Evolutionary conservation across 2,329 filamentous ascomycete species (phyloP), one percentile per base, ranked within the genome.

Genomic region (Arthrobotrys conoides): DNA sequence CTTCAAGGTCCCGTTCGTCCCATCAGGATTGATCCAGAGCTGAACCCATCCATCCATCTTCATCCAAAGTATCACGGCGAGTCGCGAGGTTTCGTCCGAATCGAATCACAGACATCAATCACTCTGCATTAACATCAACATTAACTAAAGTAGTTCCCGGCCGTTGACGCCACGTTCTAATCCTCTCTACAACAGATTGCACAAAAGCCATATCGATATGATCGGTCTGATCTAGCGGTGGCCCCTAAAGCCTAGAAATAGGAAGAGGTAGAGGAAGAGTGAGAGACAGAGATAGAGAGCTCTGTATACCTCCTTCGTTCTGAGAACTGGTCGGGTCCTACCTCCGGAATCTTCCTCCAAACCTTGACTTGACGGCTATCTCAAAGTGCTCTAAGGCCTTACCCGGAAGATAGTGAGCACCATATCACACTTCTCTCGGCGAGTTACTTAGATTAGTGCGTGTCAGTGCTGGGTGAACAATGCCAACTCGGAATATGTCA

Each of bases 401-500:
- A 18, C 12, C 36, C 57, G 57, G 36, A 44, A 38, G 30, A 59
- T 38, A 46, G 44, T 16, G 10, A 61, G 57, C 18, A 61, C 41
- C 18, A 22, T n/a, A 61, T 41, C 57, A 30, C 57, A 61, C 36
- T 20, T 55, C n/a, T 55, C 44, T 46, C 68, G 48, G 57, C 57
- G 55, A 53, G 22, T 14, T 48, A 57, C 22, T 73, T 51, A 24
- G 48, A 20, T 46, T 46, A 18, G 44, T 46, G 16, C 18, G 4
- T 18, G 3, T 38, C 36, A 48, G 20, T 36, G 24, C 16, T 16
- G 12, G 51, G 55, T 30, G 57, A 51, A 68, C 18, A 48, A 70
- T 70, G 66, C 59, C 72, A 70, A 48, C 36, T 27, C 48, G 57
- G 51, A 70, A 65, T 48, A 64, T 70, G 57, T 69, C 72, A 66